phyloP scores from a whole-genome alignment of 805 yeast species.

The Brettanomyces custersianus region DNA sequence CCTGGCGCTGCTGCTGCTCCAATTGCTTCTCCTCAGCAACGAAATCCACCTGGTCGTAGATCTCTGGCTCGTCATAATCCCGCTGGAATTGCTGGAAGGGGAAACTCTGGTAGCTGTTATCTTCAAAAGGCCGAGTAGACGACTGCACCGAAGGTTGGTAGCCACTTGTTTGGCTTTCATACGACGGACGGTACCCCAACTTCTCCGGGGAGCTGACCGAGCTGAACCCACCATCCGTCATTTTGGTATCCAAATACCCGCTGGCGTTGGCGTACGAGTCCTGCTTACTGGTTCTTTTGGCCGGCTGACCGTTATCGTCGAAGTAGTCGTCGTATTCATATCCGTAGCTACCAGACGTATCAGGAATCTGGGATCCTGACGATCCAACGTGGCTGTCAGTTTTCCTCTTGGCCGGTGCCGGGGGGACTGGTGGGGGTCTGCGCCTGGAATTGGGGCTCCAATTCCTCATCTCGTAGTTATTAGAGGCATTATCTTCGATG shows the following conservation, averaged over 20 bases:
- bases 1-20: conserved; percentile 6
- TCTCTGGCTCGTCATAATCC: conserved; percentile 22
- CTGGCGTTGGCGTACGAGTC: background rate
- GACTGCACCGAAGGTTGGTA: background rate
- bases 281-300: background rate
- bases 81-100: conserved; percentile 19
- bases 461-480: conserved; percentile 1
- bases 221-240: background rate
- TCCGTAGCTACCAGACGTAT: background rate
- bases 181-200: background rate
- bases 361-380: background rate
- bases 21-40: conserved; percentile 8
- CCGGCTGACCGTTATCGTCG: background rate
- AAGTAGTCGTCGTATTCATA: conserved; percentile 1
- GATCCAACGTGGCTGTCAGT: background rate
- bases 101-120: conserved; percentile 2
- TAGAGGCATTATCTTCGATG: background rate
- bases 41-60: conserved; percentile 11
- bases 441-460: background rate
- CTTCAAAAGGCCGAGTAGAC: background rate
- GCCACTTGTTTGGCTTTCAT: conserved; percentile 4
- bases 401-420: background rate
- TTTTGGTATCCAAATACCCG: background rate
- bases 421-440: background rate
- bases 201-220: background rate